Percentiles rank a stretch among this genome's conserved stretches.
Conservation (phyloP, 441 rosid genomes). For the Erodium moschatum region DNA sequence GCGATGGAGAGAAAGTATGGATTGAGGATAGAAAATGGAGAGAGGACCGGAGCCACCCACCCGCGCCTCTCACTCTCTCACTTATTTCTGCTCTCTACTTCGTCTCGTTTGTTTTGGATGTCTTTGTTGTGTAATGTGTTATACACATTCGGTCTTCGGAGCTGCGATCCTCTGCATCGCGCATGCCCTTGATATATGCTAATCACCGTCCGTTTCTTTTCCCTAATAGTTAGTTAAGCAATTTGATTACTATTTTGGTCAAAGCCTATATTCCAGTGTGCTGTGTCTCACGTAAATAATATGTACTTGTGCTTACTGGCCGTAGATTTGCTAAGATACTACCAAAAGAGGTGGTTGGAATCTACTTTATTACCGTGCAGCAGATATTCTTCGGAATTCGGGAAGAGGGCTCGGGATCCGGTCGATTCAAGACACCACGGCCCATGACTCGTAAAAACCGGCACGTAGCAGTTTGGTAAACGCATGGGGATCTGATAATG, state of each 20-base stretch:
- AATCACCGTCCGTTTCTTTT: not conserved
- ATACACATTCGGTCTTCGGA: not conserved
- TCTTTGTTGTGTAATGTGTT: not conserved
- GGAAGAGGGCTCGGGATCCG: conserved; percentile 7
- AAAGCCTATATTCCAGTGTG: not conserved
- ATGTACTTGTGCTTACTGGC: not conserved
- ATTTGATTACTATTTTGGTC: not conserved
- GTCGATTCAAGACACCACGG: not conserved
- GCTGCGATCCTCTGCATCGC: not conserved
- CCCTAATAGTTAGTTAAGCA: not conserved
- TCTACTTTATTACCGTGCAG: conserved; percentile 7
- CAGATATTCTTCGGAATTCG: not conserved
- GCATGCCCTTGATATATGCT: not conserved
- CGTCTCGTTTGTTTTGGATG: not conserved
- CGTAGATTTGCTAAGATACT: not conserved
- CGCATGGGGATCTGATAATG: not conserved
- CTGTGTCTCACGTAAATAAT: not conserved
- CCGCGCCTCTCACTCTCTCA: conserved; percentile 11
- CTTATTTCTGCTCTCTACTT: conserved; percentile 8
- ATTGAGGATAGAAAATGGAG: conserved; percentile 7
- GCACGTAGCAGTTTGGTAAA: not conserved
- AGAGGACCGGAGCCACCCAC: conserved; percentile 13
- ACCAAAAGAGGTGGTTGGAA: not conserved
- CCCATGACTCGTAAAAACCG: not conserved
- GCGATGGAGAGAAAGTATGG: not conserved